These are phyloP conservation scores for Botrytis medusae DNA, from an alignment of 2,329 filamentous ascomycete genomes.

Conservation along the genomic window DNA sequence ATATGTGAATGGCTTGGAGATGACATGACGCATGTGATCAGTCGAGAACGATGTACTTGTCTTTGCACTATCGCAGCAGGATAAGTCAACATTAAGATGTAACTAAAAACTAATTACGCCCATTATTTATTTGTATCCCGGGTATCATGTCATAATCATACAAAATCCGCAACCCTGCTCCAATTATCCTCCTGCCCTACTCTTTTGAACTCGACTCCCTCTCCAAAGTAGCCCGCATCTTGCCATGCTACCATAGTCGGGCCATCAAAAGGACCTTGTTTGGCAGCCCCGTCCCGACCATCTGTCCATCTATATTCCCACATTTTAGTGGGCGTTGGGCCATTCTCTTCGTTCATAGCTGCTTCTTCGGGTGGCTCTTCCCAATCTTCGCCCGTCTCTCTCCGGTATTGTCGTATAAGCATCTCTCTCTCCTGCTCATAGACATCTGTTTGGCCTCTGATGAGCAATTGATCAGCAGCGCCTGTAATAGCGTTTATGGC, in stretches of 20 bases:
- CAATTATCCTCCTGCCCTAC: conserved; percentile 51
- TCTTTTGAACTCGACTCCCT: conserved; percentile 77
- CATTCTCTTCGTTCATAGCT: conserved; percentile 37
- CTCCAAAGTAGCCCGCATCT: conserved; percentile 87
- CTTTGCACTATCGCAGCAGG: neutral
- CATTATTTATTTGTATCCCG: conserved; percentile 1
- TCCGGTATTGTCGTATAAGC: conserved; percentile 77
- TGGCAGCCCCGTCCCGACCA: conserved; percentile 73
- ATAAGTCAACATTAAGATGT: neutral
- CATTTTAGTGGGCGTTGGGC: conserved; percentile 44
- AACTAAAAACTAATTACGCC: neutral
- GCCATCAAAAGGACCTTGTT: conserved; percentile 85
- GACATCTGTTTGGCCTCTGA: conserved; percentile 81
- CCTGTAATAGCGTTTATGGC: conserved; percentile 82
- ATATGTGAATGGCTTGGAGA: neutral
- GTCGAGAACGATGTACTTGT: neutral
- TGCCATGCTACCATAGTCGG: conserved; percentile 88
- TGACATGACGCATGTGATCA: neutral
- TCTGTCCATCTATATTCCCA: conserved; percentile 97
- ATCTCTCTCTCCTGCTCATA: conserved; percentile 87
- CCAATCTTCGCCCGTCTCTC: conserved; percentile 89
- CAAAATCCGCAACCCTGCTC: conserved; percentile 40
- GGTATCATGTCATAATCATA: conserved; percentile 31
- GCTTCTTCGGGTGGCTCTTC: conserved; percentile 49
- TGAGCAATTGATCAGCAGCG: conserved; percentile 82